Base-by-base conservation (phyloP, 2,329 filamentous ascomycete genomes). In the Colletotrichum lini region DNA sequence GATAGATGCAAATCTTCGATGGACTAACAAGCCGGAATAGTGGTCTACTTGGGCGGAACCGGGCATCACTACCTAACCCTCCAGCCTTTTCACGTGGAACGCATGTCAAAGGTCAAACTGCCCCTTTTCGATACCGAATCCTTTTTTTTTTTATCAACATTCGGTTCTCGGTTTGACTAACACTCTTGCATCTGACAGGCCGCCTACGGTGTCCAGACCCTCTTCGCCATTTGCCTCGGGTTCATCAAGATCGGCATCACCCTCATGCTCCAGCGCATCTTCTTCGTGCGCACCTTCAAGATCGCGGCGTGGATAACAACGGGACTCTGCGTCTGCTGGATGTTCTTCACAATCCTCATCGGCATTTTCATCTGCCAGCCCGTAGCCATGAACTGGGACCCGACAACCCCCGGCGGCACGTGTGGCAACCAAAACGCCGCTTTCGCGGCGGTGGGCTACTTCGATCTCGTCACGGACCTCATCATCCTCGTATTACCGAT, bases 351-450 rank as follows among this genome's bases (percentile, higher is more conserved):
- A 9, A 38, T 56, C 13, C 40, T 65, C n/a, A 45, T 65, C 4
- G 52, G 40, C 18, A 57, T 65, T 67, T 74, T 82, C 38, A 79
- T 82, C 60, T 83, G 81, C 69, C 75, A 69, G 26, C 81, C 81
- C 5, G 76, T 83, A 53, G 75, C 76, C 16, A 78, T 77, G 60
- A 79, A 76, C 54, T 83, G 81, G 80, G 73, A 82, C 66, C 77
- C 74, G 13, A 74, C 72, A 16, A 78, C 79, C 42, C 75, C 75
- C 6, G 78, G 76, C 13, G 80, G 81, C 12, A 70, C 75, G 3
- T 83, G 81, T 69, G 79, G 79, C 13, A 75, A 80, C 74, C 75
- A 79, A 47, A 74, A 76, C 18, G 26, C 75, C 40, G 77, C 74
- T 15, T 81, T 76, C 69, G 72, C 76, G 21, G 61, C 75, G 54